A percentile compares a stretch with the other conserved stretches of the same genome.
Conservation (phyloP, 2,329 filamentous ascomycete species). For the Chaetomium sp. region DNA sequence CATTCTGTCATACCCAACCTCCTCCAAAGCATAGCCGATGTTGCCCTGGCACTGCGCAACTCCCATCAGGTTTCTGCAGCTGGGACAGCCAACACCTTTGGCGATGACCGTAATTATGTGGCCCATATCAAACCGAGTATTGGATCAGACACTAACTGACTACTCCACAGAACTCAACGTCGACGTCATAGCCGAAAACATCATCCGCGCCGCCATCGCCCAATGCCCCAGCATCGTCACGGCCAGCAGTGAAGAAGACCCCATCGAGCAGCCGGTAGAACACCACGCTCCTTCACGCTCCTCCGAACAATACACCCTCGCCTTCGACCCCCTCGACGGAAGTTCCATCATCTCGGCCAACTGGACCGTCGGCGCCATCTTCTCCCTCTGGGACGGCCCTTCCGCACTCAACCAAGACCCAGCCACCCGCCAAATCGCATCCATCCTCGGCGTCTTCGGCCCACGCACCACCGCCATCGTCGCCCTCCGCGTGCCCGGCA, state of each 20-base stretch:
- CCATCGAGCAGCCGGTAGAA: constrained; percentile 38
- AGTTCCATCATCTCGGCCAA: constrained; percentile 54
- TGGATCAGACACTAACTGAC: background rate
- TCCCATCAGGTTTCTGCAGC: constrained; percentile 41
- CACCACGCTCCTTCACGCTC: background rate
- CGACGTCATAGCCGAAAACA: constrained; percentile 45
- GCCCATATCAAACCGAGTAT: background rate
- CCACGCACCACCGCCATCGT: constrained; percentile 48
- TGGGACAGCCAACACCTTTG: constrained; percentile 50
- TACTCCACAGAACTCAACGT: constrained; percentile 43
- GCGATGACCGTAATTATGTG: constrained; percentile 39
- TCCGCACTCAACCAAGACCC: constrained; percentile 39
- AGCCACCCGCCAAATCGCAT: constrained; percentile 37
- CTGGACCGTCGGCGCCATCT: constrained; percentile 53
- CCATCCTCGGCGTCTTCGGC: constrained; percentile 48
- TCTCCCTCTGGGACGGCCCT: constrained; percentile 51
- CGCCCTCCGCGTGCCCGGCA: constrained; percentile 33
- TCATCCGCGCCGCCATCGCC: constrained; percentile 40
- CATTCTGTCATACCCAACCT: constrained; percentile 44
- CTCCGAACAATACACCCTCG: constrained; percentile 48
- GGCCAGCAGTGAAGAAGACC: constrained; percentile 56
- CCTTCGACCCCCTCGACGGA: constrained; percentile 59
- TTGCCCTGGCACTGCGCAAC: constrained; percentile 38
- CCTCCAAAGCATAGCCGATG: constrained; percentile 38
- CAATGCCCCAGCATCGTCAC: constrained; percentile 40